Base-by-base conservation (phyloP, 768 basidiomycete species). In the Zangia roseola region DNA sequence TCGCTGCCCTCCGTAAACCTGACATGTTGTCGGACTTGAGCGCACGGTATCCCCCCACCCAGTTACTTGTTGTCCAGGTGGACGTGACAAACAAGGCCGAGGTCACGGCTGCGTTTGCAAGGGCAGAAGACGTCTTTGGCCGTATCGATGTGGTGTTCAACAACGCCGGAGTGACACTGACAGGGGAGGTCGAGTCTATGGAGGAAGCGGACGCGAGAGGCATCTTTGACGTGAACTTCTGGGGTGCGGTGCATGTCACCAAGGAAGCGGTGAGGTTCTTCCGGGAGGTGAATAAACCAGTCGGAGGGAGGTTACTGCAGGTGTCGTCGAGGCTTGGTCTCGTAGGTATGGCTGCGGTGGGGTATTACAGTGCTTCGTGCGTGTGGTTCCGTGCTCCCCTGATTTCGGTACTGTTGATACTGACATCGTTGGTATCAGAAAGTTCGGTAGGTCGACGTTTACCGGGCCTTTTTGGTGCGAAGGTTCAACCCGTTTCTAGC, bases 1-100 rank as follows among this genome's bases (percentile, higher is more conserved):
- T 74, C 42, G 76, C 78, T 13, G 73, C 74, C n/a, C 62, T 74
- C 12, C 75, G 74, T 45, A 69, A 58, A 24, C 72, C 73, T 9
- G 63, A 57, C 6, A 59, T 45, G 14, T 56, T 77, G 36, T 53
- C 53, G 8, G 61, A 63, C 30, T 62, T 72, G 10, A 21, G 43
- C 13, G 39, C 55, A 4, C 40, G 54, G 4, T 69, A 68, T 43
- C 40, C 61, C 1, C 4, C 58, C 14, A 39, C 53, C 3, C 60
- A 60, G 24, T 62, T 73, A 13, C 54, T 69, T 41, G 49, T 69
- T 45, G 28, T 68, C 47, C 59, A 60, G 37, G 50, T 71, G 24
- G 71, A 73, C 55, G 69, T 74, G 24, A 64, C 60, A 12, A 47
- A 59, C 10, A 45, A 40, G 1, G 40, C 40, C 2, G 59, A 67